Evolutionary conservation across 2,329 filamentous ascomycete genomes (phyloP).

Genomic region (Alternaria incomplexa): DNA sequence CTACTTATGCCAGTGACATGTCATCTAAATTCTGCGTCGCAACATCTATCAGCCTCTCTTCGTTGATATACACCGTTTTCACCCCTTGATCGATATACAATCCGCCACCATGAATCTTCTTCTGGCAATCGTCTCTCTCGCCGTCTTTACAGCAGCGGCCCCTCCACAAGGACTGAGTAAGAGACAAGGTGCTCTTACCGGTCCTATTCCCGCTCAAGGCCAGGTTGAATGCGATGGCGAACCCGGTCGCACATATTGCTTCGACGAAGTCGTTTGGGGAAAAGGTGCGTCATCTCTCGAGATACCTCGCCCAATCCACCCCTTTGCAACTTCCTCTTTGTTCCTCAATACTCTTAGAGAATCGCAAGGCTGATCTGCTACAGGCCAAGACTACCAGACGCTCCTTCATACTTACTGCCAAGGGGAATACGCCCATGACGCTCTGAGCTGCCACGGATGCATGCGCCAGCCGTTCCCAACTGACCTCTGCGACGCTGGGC

Average conservation of each 20-base stretch:
- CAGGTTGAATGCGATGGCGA: background rate
- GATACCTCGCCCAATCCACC: background rate
- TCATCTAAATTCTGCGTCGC: background rate
- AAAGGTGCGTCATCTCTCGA: constrained; percentile 6
- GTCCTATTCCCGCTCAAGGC: background rate
- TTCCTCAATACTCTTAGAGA: accelerated
- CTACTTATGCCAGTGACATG: background rate
- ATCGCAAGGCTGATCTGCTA: background rate
- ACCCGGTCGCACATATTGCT: constrained; percentile 18
- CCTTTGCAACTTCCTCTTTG: background rate
- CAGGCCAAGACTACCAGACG: constrained; percentile 19
- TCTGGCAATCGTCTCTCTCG: background rate
- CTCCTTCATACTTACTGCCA: constrained; percentile 26
- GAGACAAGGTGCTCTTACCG: background rate
- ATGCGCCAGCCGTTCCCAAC: constrained; percentile 15
- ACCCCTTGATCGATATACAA: background rate
- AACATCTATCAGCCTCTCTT: background rate
- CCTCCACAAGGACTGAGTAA: constrained; percentile 2
- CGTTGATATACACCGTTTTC: background rate
- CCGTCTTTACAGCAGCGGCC: background rate
- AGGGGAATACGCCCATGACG: constrained; percentile 19
- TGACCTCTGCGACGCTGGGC: constrained; percentile 17
- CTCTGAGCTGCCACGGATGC: constrained; percentile 23
- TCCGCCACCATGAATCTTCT: constrained; percentile 7
- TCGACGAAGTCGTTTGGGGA: constrained; percentile 12